phyloP scores from a whole-genome alignment of 495 filamentous ascomycete genomes.

The Talaromyces wortmannii region DNA sequence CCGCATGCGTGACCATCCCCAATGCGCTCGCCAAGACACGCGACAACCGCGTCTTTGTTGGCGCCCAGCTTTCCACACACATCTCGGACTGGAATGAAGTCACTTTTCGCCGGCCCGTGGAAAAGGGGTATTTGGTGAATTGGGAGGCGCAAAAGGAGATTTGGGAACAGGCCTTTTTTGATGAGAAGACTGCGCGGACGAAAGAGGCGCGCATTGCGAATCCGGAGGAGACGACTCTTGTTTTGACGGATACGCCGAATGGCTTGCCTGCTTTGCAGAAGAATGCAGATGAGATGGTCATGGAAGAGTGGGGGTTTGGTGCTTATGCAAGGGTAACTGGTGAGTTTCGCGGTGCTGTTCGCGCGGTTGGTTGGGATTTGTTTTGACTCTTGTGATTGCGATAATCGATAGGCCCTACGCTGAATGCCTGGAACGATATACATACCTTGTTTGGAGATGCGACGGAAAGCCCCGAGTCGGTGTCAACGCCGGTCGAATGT shows the following conservation, averaged over 20 bases:
- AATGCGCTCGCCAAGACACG: slow-evolving; percentile 85
- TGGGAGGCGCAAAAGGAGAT: slow-evolving; percentile 97
- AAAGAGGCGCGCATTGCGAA: slow-evolving; percentile 26
- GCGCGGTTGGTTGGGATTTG: not conserved
- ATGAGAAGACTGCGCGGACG: slow-evolving; percentile 53
- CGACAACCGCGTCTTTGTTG: slow-evolving; percentile 70
- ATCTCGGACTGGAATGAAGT: slow-evolving; percentile 89
- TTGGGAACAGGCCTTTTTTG: slow-evolving; percentile 88
- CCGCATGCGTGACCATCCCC: slow-evolving; percentile 61
- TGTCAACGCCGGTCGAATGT: slow-evolving; percentile 63
- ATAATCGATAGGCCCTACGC: slow-evolving; percentile 46
- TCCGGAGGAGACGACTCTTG: slow-evolving; percentile 70
- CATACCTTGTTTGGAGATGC: slow-evolving; percentile 52
- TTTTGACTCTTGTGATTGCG: not conserved
- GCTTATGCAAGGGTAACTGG: slow-evolving; percentile 69
- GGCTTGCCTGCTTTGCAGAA: slow-evolving; percentile 70
- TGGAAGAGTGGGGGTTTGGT: slow-evolving; percentile 96
- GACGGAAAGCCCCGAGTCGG: slow-evolving; percentile 12
- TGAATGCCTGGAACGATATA: slow-evolving; percentile 83
- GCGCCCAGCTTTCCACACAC: slow-evolving; percentile 62
- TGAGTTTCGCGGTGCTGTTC: slow-evolving; percentile 11
- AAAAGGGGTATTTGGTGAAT: slow-evolving; percentile 92
- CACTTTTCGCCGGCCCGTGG: slow-evolving; percentile 79
- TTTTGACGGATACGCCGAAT: slow-evolving; percentile 91
- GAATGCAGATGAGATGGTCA: slow-evolving; percentile 92